Evolutionary conservation across 2,329 filamentous ascomycete genomes (phyloP).

Genomic region (Myriosclerotinia curreyana): DNA sequence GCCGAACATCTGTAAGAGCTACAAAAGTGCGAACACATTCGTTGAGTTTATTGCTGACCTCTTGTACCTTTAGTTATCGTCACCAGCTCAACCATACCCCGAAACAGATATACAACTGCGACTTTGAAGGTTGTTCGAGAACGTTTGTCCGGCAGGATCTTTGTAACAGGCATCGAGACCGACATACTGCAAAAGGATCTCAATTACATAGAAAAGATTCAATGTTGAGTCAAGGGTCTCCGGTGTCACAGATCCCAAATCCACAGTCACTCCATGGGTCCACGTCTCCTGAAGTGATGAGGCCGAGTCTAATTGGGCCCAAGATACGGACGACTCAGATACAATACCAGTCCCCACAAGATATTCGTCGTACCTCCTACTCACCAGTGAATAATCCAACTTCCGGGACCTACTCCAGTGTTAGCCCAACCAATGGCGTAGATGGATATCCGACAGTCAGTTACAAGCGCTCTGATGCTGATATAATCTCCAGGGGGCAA

Average conservation of each 20-base stretch:
- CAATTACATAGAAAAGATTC: constrained; percentile 72
- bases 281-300: constrained; percentile 37
- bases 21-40: not conserved
- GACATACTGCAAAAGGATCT: constrained; percentile 76
- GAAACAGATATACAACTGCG: constrained; percentile 92
- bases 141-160: constrained; percentile 93
- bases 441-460: constrained; percentile 31
- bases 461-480: constrained; percentile 38
- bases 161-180: constrained; percentile 78
- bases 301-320: constrained; percentile 30
- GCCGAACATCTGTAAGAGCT: constrained; percentile 83
- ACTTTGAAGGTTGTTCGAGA: constrained; percentile 84
- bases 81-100: constrained; percentile 96
- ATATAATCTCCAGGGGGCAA: constrained; percentile 33
- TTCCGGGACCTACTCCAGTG: constrained; percentile 35
- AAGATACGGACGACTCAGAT: constrained; percentile 34
- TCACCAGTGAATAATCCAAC: constrained; percentile 36
- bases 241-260: constrained; percentile 30
- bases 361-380: constrained; percentile 34
- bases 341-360: constrained; percentile 38
- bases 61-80: constrained; percentile 56
- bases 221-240: constrained; percentile 49
- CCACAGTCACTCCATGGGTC: constrained; percentile 32
- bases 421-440: constrained; percentile 31
- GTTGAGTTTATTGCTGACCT: constrained; percentile 21